Conservation (phyloP, 2,329 filamentous ascomycete species). For the Ampelomyces quisqualis region DNA sequence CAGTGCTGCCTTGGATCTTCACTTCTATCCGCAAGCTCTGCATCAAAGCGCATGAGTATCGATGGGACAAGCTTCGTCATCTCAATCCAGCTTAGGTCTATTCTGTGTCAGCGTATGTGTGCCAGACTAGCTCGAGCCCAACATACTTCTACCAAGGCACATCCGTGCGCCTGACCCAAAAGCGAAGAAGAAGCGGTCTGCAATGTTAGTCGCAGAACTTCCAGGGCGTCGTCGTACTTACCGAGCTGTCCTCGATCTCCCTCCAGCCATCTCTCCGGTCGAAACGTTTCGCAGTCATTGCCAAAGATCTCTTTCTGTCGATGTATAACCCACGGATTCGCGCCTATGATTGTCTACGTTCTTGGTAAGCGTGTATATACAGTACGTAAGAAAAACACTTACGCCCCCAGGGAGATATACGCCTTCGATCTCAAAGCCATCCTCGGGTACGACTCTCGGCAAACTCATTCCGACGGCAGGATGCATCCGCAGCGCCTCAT, state of each 20-base stretch:
- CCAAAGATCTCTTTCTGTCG: constrained; percentile 15
- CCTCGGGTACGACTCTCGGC: constrained; percentile 17
- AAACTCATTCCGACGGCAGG: constrained; percentile 22
- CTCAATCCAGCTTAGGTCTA: constrained; percentile 35
- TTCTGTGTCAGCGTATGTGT: neutral
- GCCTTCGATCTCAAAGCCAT: constrained; percentile 14
- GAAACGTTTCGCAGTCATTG: constrained; percentile 15
- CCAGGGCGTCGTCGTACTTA: neutral
- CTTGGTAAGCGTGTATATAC: neutral
- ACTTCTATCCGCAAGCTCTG: constrained; percentile 33
- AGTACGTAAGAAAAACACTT: neutral
- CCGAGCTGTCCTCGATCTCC: constrained; percentile 10
- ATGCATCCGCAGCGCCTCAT: constrained; percentile 24
- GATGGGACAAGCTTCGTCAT: constrained; percentile 40
- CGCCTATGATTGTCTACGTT: constrained; percentile 12
- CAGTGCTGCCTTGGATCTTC: constrained; percentile 8
- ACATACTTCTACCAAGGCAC: constrained; percentile 14
- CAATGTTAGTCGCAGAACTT: neutral
- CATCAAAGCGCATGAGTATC: constrained; percentile 38
- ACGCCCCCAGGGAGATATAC: constrained; percentile 14
- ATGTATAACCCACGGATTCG: constrained; percentile 20
- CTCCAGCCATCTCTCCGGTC: constrained; percentile 18
- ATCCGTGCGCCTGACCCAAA: constrained; percentile 12
- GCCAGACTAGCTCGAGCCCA: neutral
- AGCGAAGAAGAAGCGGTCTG: constrained; percentile 16